Evolutionary conservation across 1,284 basidiomycete species (phyloP).

Genomic region (Acaromyces ingoldii): DNA sequence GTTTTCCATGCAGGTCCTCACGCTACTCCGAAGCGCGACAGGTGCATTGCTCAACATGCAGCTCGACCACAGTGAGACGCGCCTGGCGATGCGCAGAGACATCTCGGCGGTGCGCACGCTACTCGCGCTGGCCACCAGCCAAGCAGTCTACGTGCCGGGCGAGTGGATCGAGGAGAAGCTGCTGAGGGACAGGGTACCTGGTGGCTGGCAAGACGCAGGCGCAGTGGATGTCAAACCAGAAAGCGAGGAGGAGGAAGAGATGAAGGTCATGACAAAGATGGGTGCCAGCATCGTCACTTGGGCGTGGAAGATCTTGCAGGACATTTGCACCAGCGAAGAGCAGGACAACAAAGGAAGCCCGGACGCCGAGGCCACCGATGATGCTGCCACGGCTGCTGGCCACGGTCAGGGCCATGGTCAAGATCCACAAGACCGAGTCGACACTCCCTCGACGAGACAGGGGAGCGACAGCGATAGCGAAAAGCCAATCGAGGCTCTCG

Average conservation of each 20-base stretch:
- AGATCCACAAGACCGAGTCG: no score
- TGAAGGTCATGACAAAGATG: neutral
- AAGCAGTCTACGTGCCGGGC: constrained; percentile 23
- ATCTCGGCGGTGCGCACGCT: neutral
- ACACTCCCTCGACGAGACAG: neutral
- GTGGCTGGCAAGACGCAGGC: constrained; percentile 12
- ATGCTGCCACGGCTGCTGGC: no score
- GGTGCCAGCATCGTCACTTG: constrained; percentile 13
- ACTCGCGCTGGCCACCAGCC: constrained; percentile 3
- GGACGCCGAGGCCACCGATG: neutral
- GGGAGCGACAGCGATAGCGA: constrained; percentile 15
- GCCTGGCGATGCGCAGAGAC: constrained; percentile 16
- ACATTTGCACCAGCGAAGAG: constrained; percentile 5
- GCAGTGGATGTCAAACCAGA: constrained; percentile 16
- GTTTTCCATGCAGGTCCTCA: constrained; percentile 54
- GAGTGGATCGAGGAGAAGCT: constrained; percentile 15
- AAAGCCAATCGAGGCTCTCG: constrained; percentile 10
- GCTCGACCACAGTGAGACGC: constrained; percentile 61
- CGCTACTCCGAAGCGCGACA: constrained; percentile 69
- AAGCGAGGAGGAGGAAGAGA: constrained; percentile 18
- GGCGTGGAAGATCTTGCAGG: constrained; percentile 11
- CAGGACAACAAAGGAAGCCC: no score
- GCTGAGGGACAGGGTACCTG: neutral
- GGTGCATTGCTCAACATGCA: constrained; percentile 75
- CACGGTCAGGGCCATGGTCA: no score